Evolutionary conservation across 2,329 filamentous ascomycete species (phyloP), one percentile per base, ranked within the genome.

Genomic region (Fusarium nanum): DNA sequence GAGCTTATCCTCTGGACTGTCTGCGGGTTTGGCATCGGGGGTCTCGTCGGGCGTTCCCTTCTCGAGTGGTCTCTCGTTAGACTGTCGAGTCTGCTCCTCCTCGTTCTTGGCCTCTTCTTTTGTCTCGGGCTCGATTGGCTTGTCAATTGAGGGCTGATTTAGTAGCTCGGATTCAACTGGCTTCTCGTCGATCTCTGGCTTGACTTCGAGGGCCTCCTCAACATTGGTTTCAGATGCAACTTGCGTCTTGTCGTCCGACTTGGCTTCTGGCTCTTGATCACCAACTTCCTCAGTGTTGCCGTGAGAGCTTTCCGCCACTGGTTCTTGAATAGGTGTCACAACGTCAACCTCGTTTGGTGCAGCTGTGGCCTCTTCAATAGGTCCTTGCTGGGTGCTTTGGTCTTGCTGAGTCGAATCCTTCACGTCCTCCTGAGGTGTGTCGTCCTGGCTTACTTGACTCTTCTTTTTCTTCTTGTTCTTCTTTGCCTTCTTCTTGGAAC

Each of bases 391-490:
- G 13, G 28, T 34, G 20, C 22, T 25, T n/a, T 73, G 45, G 12
- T 49, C 32, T 28, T 57, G 34, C 23, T 37, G 37, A n/a, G 25
- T 46, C 16, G 45, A 34, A n/a, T 71, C 46, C 7, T 54, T 64
- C 14, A 25, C 14, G 20, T 60, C 68, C 7, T 62, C 44, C n/a
- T 58, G 40, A 8, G 16, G 22, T 12, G 48, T 20, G 22, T 69
- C 70, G 16, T 65, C 60, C n/a, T 58, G 57, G 12, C 18, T 53
- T 25, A 56, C 45, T 46, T 71, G 64, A 13, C 44, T 46, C 62
- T 68, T 70, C 65, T 68, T 74, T 52, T 67, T 80, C 66, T 80
- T 78, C 67, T 79, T 79, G 55, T 76, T 79, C 57, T 78, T 80
- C 67, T 78, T 79, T 37, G 45, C 66, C 64, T 79, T 78, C 68